Percentiles rank a stretch among this genome's conserved stretches.
These are phyloP conservation scores for Cyclotella atomus DNA, from an alignment of 108 stramenopile genomes.

Conservation along the genomic window DNA sequence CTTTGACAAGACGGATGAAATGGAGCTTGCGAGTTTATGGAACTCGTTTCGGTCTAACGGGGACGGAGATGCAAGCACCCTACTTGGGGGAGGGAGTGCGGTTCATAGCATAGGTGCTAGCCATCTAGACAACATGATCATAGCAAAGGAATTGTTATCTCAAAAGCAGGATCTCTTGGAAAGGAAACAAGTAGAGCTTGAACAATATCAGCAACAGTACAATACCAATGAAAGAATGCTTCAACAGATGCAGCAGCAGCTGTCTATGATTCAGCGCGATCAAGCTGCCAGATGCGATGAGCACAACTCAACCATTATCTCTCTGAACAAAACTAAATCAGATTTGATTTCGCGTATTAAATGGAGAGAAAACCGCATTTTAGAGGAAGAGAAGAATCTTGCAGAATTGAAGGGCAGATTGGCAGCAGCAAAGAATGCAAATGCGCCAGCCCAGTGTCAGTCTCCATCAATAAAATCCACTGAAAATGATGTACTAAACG, in stretches of 20 bases:
- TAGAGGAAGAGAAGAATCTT: constrained; percentile 1
- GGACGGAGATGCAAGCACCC: background rate
- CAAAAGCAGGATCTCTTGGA: background rate
- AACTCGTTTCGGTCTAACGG: background rate
- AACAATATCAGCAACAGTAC: background rate
- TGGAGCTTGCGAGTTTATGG: background rate
- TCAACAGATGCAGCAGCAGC: background rate
- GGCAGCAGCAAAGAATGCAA: background rate
- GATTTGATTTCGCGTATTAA: background rate
- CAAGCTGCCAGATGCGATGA: background rate
- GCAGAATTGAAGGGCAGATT: background rate
- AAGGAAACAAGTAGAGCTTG: background rate
- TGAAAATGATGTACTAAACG: background rate
- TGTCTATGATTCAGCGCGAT: background rate
- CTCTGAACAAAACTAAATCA: background rate
- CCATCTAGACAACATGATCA: background rate
- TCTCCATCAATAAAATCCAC: background rate
- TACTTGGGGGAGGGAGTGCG: background rate
- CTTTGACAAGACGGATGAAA: constrained; percentile 1
- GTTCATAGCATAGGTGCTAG: background rate
- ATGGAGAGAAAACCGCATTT: constrained; percentile 2
- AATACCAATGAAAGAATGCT: background rate
- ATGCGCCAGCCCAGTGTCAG: background rate
- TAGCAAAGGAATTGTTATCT: background rate
- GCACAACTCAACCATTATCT: background rate